phyloP scores from a whole-genome alignment of 352 stramenopile genomes.

The Globisporangium lucens region DNA sequence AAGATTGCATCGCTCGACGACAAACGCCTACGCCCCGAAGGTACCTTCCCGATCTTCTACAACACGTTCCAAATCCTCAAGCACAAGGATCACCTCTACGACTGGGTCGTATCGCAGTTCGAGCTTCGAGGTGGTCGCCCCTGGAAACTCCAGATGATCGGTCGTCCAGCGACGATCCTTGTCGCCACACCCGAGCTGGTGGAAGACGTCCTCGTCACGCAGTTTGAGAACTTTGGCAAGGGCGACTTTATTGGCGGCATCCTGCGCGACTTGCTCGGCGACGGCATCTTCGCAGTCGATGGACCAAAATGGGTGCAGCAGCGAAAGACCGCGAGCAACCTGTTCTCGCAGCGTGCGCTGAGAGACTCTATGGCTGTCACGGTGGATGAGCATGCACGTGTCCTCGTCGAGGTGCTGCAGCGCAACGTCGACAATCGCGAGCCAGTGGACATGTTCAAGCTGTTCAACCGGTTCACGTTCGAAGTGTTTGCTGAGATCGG shows the following conservation, averaged over 20 bases:
- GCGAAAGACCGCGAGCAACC: constrained; percentile 26
- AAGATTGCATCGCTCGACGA: background rate
- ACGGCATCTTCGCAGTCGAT: constrained; percentile 26
- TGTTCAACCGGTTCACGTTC: constrained; percentile 49
- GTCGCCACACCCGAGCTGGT: background rate
- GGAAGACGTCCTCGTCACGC: background rate
- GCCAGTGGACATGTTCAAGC: constrained; percentile 27
- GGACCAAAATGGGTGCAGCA: constrained; percentile 29
- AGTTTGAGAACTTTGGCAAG: background rate
- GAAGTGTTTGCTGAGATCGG: constrained; percentile 46
- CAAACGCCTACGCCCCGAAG: background rate
- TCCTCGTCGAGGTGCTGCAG: constrained; percentile 23
- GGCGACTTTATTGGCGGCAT: background rate
- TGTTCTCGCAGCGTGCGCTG: constrained; percentile 28
- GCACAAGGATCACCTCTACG: background rate
- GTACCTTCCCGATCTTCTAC: background rate
- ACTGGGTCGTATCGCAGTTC: background rate
- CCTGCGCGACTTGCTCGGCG: no score
- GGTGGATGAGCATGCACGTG: constrained; percentile 22
- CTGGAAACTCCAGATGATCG: background rate
- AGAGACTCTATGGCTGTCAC: constrained; percentile 17
- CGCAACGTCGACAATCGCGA: background rate
- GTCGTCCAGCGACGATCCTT: background rate
- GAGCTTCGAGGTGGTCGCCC: background rate
- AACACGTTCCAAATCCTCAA: background rate